phyloP scores from a whole-genome alignment of 352 stramenopile species.

The Pythium vanterpoolii region DNA sequence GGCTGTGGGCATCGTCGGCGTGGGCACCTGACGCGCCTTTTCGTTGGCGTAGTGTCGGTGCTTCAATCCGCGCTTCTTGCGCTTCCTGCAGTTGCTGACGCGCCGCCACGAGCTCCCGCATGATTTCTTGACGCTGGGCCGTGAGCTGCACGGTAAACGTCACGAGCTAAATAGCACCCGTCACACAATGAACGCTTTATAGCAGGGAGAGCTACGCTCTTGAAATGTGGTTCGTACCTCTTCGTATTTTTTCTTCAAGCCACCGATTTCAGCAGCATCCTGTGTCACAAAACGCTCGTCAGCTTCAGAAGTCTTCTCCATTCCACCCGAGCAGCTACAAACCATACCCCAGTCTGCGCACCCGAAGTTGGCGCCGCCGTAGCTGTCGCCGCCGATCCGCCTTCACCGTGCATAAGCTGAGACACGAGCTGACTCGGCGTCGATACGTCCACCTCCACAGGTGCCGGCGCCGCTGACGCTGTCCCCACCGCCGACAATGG shows the following conservation, averaged over 20 bases:
- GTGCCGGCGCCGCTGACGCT: neutral
- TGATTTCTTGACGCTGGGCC: slow-evolving; percentile 78
- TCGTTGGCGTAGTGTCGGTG: slow-evolving; percentile 60
- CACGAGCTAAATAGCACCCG: slow-evolving; percentile 77
- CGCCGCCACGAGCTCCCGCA: slow-evolving; percentile 71
- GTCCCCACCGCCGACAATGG: neutral
- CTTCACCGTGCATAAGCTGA: neutral
- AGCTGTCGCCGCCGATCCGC: neutral
- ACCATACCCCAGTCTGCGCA: slow-evolving; percentile 16
- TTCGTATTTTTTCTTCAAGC: slow-evolving; percentile 87
- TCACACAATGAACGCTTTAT: too few species aligned
- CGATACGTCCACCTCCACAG: slow-evolving; percentile 2
- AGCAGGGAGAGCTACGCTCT: too few species aligned
- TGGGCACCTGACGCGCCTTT: slow-evolving; percentile 36
- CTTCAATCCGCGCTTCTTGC: slow-evolving; percentile 52
- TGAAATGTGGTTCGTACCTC: too few species aligned
- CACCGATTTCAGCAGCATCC: slow-evolving; percentile 57
- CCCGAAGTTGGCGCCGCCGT: neutral
- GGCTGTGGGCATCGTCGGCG: slow-evolving; percentile 30
- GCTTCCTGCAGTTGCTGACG: slow-evolving; percentile 73
- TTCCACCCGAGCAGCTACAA: neutral
- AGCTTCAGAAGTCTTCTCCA: neutral
- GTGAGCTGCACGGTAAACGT: slow-evolving; percentile 87
- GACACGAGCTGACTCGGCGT: slow-evolving; percentile 1
- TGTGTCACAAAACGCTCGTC: slow-evolving; percentile 12